Evolutionary conservation across 2,329 filamentous ascomycete species (phyloP).

Genomic region (Xylariaceae sp.): DNA sequence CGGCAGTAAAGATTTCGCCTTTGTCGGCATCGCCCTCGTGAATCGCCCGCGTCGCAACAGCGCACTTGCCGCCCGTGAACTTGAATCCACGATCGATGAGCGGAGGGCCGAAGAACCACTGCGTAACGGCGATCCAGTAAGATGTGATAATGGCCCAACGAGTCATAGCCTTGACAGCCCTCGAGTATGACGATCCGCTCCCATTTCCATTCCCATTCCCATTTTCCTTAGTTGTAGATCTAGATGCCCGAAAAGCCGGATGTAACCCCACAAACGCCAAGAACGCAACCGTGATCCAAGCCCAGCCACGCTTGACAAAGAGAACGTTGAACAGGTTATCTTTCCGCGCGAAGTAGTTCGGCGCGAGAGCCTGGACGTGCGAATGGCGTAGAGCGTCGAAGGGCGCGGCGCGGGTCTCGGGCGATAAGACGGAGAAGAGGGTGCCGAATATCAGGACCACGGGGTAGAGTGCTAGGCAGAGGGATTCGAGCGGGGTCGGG

Average conservation of each 20-base stretch:
- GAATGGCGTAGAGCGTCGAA: constrained; percentile 63
- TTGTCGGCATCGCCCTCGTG: constrained; percentile 44
- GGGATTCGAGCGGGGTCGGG: constrained; percentile 64
- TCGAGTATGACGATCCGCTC: constrained; percentile 8
- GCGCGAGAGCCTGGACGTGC: constrained; percentile 54
- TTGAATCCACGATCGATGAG: constrained; percentile 86
- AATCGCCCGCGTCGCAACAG: constrained; percentile 49
- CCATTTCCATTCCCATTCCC: neutral
- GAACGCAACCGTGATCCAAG: constrained; percentile 80
- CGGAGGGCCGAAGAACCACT: constrained; percentile 93
- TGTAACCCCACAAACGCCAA: constrained; percentile 66
- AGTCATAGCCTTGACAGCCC: constrained; percentile 54
- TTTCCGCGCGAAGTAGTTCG: constrained; percentile 91
- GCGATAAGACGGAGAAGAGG: constrained; percentile 74
- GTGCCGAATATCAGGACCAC: constrained; percentile 74
- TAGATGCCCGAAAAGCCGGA: constrained; percentile 44
- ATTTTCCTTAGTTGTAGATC: no score
- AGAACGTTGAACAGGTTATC: constrained; percentile 86
- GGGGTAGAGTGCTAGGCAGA: constrained; percentile 70
- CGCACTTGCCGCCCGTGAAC: constrained; percentile 83
- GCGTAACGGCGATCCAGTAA: constrained; percentile 83
- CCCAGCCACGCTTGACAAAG: constrained; percentile 95
- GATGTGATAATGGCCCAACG: constrained; percentile 70
- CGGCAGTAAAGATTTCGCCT: constrained; percentile 60
- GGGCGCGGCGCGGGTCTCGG: constrained; percentile 58